Base-by-base conservation (phyloP, 2,329 filamentous ascomycete species). In the Esteya vermicola region DNA sequence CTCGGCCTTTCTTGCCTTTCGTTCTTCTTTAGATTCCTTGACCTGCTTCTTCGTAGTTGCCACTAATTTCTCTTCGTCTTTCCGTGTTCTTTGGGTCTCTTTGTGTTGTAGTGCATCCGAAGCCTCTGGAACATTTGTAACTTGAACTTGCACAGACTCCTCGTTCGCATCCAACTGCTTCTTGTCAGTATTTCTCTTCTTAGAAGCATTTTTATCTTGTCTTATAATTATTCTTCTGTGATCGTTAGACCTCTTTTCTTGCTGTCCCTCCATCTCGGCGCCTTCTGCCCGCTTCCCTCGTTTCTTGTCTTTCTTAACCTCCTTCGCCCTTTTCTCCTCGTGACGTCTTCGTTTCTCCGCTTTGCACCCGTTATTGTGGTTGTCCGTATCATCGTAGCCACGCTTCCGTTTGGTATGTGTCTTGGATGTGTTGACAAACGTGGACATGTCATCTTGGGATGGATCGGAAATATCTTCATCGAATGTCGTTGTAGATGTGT, bases 371-470 rank as follows among this genome's bases (percentile, higher is more conserved):
- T n/a, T n/a, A n/a, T n/a, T n/a, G n/a, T n/a, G n/a, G n/a, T n/a
- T n/a, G n/a, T n/a, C n/a, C n/a, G n/a, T 10, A 10, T 21, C 18
- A 18, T 33, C 31, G 18, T 20, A n/a, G 5, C 37, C 31, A 19
- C 32, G 35, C 30, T 33, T 42, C 31, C 31, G 7, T 19, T 33
- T 33, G 8, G n/a, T n/a, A 8, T n/a, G 9, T 10, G 10, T 21
- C 31, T 33, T 33, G 9, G 9, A 4, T 13, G 35, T 38, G n/a
- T 32, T 25, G 4, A 22, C 9, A 33, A n/a, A 7, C 13, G 50
- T 53, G 7, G 41, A 50, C 9, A 49, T 52, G 27, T 50, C 54
- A 40, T 56, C 56, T 2, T 57, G 52, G 13, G 54, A 54, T 18
- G 51, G 55, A n/a, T n/a, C n/a, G n/a, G n/a, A n/a, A n/a, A n/a